A percentile compares a stretch with the other conserved stretches of the same genome.
Conservation (phyloP, 73 alveolate genomes). For the Uronychia setigera region DNA sequence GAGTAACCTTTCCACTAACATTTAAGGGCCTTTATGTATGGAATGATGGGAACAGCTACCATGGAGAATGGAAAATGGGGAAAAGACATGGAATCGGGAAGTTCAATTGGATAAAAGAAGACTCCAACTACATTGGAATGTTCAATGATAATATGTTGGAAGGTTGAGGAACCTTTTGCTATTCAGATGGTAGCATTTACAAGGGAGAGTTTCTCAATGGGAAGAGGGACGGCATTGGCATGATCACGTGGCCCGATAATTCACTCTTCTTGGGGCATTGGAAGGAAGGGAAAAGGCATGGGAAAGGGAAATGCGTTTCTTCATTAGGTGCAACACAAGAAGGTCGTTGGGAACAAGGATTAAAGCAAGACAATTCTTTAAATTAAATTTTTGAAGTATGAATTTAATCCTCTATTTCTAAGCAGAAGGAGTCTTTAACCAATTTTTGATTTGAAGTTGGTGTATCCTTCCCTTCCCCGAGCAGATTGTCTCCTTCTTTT, state of each 20-base stretch:
- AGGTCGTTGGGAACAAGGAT: constrained; percentile 33
- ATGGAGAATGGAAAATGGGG: constrained; percentile 61
- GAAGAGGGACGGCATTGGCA: constrained; percentile 29
- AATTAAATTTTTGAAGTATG: too few relatives aligned
- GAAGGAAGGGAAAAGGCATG: constrained; percentile 36
- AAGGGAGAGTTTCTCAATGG: constrained; percentile 37
- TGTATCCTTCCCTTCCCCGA: too few relatives aligned
- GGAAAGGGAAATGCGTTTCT: constrained; percentile 36
- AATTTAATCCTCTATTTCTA: too few relatives aligned
- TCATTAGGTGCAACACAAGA: constrained; percentile 35
- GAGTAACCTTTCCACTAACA: not conserved
- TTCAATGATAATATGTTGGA: constrained; percentile 32
- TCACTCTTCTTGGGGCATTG: constrained; percentile 24
- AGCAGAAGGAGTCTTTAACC: too few relatives aligned
- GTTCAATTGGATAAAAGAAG: constrained; percentile 32
- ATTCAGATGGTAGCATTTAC: constrained; percentile 27
- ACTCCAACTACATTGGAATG: constrained; percentile 29
- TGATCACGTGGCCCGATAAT: constrained; percentile 23
- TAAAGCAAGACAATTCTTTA: too few relatives aligned
- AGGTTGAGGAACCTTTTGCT: constrained; percentile 46
- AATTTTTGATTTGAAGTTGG: too few relatives aligned
- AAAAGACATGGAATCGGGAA: constrained; percentile 30
- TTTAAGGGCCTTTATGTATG: constrained; percentile 18
- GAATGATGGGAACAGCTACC: constrained; percentile 47
- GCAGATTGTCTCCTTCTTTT: too few relatives aligned